Conservation (phyloP, 1,284 basidiomycete species). For the Boletellus deceptivus region DNA sequence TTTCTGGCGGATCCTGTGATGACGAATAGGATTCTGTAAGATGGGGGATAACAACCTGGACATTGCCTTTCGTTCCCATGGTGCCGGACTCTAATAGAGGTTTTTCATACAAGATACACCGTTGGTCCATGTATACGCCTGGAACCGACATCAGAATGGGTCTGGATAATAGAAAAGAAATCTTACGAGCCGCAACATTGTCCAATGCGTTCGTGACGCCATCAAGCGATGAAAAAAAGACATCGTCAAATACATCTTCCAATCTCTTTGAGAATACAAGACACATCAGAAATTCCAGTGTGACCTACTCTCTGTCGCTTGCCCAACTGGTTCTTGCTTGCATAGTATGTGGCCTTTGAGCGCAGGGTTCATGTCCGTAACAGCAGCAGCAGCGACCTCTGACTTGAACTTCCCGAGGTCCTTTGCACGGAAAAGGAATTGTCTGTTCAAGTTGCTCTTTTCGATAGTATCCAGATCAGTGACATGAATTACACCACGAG, state of each 20-base stretch:
- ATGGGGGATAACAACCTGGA: slow-evolving; percentile 94
- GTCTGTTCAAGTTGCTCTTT: slow-evolving; percentile 97
- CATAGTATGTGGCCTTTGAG: slow-evolving; percentile 85
- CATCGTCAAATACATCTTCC: slow-evolving; percentile 84
- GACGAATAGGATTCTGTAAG: slow-evolving; percentile 97
- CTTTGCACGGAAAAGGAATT: slow-evolving; percentile 97
- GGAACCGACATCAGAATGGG: slow-evolving; percentile 7
- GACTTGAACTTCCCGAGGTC: slow-evolving; percentile 98
- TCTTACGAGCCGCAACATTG: slow-evolving; percentile 91
- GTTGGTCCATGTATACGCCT: slow-evolving; percentile 98
- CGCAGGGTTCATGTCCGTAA: slow-evolving; percentile 95
- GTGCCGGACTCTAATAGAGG: slow-evolving; percentile 97
- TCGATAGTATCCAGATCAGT: slow-evolving; percentile 99
- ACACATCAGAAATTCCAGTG: slow-evolving; percentile 1
- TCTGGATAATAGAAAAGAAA: not conserved
- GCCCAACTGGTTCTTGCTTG: slow-evolving; percentile 93
- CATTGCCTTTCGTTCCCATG: slow-evolving; percentile 97
- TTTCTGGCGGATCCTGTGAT: slow-evolving; percentile 99
- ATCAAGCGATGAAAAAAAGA: slow-evolving; percentile 87
- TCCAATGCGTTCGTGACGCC: slow-evolving; percentile 99
- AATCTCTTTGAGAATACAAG: slow-evolving; percentile 2
- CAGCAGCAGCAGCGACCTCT: slow-evolving; percentile 91
- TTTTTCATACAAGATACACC: slow-evolving; percentile 97
- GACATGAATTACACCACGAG: slow-evolving; percentile 85
- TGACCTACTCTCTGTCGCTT: slow-evolving; percentile 84